A percentile compares a stretch with the other conserved stretches of the same genome.
Conservation (phyloP, 352 stramenopile species). For the Phytophthora boehmeriae region DNA sequence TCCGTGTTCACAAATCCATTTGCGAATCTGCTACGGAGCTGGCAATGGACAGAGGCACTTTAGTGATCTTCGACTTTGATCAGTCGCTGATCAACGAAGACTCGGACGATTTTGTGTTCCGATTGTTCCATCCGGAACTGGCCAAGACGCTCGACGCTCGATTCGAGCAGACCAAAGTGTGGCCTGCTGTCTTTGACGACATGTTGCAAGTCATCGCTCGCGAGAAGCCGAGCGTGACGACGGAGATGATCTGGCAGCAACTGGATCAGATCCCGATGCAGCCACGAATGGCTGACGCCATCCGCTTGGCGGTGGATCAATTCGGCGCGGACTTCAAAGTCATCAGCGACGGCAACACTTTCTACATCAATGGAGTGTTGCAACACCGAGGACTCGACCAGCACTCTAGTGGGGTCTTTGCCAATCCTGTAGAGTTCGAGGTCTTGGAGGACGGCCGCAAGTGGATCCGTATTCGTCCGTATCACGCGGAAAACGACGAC, state of each 20-base stretch:
- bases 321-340: conserved; percentile 56
- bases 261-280: conserved; percentile 61
- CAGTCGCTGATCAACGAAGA: conserved; percentile 59
- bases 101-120: conserved; percentile 71
- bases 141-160: conserved; percentile 34
- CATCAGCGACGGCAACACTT: conserved; percentile 78
- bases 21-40: background rate
- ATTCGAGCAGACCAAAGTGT: conserved; percentile 34
- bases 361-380: conserved; percentile 81
- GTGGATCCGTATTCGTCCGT: conserved; percentile 56
- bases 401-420: conserved; percentile 52
- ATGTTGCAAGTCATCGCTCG: conserved; percentile 45
- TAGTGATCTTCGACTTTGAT: conserved; percentile 67
- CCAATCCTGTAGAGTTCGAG: conserved; percentile 53
- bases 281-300: conserved; percentile 65
- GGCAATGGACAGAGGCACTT: conserved; percentile 8
- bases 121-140: conserved; percentile 60
- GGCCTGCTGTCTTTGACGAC: conserved; percentile 67
- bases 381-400: conserved; percentile 33
- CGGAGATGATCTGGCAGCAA: conserved; percentile 37
- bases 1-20: background rate
- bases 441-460: conserved; percentile 12
- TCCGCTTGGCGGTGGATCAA: conserved; percentile 48
- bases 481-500: conserved; percentile 44
- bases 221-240: conserved; percentile 45